These are phyloP conservation scores for Ganoderma lucidum DNA, from an alignment of 1,284 basidiomycete species.

Conservation along the genomic window DNA sequence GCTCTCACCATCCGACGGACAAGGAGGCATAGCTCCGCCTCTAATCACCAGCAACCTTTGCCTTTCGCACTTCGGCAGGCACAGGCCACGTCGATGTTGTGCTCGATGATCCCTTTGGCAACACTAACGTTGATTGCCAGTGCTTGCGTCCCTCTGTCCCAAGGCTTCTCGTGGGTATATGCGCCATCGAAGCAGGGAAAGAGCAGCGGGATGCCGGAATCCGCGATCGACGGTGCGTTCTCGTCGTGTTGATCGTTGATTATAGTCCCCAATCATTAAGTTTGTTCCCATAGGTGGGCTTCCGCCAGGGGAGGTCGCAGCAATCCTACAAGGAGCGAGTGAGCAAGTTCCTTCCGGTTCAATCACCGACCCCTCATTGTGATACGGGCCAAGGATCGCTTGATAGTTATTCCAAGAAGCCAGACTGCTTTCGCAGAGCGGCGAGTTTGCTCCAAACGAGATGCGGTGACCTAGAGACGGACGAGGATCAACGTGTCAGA, in stretches of 20 bases:
- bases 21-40: neutral
- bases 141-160: slow-evolving; percentile 10
- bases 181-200: slow-evolving; percentile 15
- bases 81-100: neutral
- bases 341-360: neutral
- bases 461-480: slow-evolving; percentile 65
- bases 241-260: neutral
- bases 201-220: neutral
- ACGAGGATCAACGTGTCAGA: slow-evolving; percentile 65
- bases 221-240: slow-evolving; percentile 9
- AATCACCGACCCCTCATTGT: neutral
- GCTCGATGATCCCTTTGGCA: neutral
- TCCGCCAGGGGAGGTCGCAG: slow-evolving; percentile 22
- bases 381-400: slow-evolving; percentile 27
- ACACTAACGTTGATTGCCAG: neutral
- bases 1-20: neutral
- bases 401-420: slow-evolving; percentile 43
- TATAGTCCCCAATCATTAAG: neutral
- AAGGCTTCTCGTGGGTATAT: slow-evolving; percentile 22
- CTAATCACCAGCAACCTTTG: neutral
- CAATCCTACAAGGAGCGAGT: slow-evolving; percentile 25
- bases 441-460: slow-evolving; percentile 53
- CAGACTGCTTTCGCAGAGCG: slow-evolving; percentile 71
- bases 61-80: neutral
- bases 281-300: slow-evolving; percentile 5